Base-by-base conservation (phyloP, 345 rosid species). In the Gossypium arboreum region DNA sequence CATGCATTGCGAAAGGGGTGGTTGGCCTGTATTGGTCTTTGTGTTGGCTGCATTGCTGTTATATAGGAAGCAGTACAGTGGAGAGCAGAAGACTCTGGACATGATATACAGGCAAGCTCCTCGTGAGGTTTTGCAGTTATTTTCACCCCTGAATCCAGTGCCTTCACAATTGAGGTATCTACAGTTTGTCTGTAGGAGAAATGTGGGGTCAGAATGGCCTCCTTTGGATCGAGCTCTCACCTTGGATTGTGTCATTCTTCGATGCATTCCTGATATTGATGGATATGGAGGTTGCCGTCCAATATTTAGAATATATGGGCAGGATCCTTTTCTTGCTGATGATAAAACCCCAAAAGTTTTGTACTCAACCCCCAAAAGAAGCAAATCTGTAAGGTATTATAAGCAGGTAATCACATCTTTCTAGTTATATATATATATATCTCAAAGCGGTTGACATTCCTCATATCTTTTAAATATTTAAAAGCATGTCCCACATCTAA, bases 31-130 rank as follows among this genome's bases (percentile, higher is more conserved):
- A 78, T 79, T 94, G 69, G 98, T 95, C 71, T 92, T 92, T 67
- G 86, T 91, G 94, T 77, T 94, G 70, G 94, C 94, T 63, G 89
- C 94, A 18, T 84, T 94, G 57, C 86, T 94, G 79, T 82, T 94
- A 61, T 94, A 91, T 81, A 73, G 90, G 86, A 94, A 91, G 87
- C 94, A 87, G 82, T 91, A 88, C 65, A 87, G 86, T 78, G 93
- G 92, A 56, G 98, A 94, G 83, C 88, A 80, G 73, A 92, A 90
- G 87, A 91, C 97, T 39, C 79, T 94, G 79, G 98, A 92, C 77
- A 92, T 94, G 98, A 86, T 94, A 68, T 90, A 94, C 78, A 90
- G 82, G 85, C 94, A 90, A 83, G 96, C 98, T 68, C 97, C 98
- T 24, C 88, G 88, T 16, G 98, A 94, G 85, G 96, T 92, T 79